Conservation (phyloP, 2,329 filamentous ascomycete species). For the Penicillium sp. region DNA sequence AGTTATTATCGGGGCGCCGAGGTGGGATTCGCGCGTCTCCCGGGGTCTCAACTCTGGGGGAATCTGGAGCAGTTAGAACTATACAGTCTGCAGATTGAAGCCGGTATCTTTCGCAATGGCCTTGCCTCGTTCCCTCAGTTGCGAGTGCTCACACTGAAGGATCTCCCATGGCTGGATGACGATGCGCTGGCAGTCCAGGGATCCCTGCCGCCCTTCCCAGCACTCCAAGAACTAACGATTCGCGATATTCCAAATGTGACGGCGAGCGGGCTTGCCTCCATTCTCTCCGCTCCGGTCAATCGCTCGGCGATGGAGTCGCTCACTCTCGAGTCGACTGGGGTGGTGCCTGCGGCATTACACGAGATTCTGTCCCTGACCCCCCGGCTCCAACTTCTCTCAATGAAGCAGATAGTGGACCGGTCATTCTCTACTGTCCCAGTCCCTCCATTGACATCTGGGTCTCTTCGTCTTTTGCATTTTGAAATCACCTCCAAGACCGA, state of each 20-base stretch:
- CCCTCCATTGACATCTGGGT: constrained; percentile 61
- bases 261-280: constrained; percentile 61
- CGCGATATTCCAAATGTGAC: constrained; percentile 67
- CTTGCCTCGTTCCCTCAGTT: constrained; percentile 62
- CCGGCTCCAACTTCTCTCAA: constrained; percentile 45
- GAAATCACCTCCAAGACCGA: constrained; percentile 63
- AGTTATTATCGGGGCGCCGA: constrained; percentile 74
- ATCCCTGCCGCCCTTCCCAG: constrained; percentile 65
- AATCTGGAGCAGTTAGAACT: constrained; percentile 42
- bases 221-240: constrained; percentile 66
- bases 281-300: constrained; percentile 58
- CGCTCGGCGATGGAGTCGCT: constrained; percentile 60
- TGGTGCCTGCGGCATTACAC: constrained; percentile 45
- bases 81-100: constrained; percentile 34
- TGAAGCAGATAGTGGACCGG: constrained; percentile 52
- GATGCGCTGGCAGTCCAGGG: constrained; percentile 64
- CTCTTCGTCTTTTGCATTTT: constrained; percentile 68
- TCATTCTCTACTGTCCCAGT: constrained; percentile 53
- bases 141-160: constrained; percentile 66
- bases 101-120: constrained; percentile 56
- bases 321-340: constrained; percentile 64
- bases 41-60: constrained; percentile 46
- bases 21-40: constrained; percentile 65
- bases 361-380: constrained; percentile 40
- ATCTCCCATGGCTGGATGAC: constrained; percentile 66